These are phyloP conservation scores for Penicillium sp. DNA, from an alignment of 2,329 filamentous ascomycete species.

Conservation along the genomic window DNA sequence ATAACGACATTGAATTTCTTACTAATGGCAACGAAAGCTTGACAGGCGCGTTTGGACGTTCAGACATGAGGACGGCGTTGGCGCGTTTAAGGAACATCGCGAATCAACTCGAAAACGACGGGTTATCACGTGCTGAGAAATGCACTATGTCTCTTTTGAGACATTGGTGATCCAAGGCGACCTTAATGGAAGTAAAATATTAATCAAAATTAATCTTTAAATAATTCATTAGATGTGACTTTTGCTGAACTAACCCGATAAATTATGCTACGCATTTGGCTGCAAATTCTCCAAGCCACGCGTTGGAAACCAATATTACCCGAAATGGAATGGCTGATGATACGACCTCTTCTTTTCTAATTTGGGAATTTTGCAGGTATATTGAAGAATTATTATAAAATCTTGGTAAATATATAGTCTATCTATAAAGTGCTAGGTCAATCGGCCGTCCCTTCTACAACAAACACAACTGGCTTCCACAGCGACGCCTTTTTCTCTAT, in stretches of 20 bases:
- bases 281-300: too few species aligned
- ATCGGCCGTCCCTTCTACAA: not conserved
- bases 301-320: not conserved
- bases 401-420: too few species aligned
- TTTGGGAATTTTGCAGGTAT: too few species aligned
- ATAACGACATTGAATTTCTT: slow-evolving; percentile 19
- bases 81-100: slow-evolving; percentile 8
- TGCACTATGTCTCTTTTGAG: not conserved
- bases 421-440: not conserved
- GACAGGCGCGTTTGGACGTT: slow-evolving; percentile 48
- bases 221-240: too few species aligned
- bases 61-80: slow-evolving; percentile 35
- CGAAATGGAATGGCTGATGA: not conserved
- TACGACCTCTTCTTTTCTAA: not conserved
- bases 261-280: too few species aligned
- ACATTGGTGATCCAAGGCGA: not conserved
- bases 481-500: slow-evolving; percentile 5
- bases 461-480: slow-evolving; percentile 9
- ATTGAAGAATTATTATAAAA: too few species aligned
- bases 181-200: not conserved
- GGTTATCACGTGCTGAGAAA: not conserved
- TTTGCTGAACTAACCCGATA: too few species aligned
- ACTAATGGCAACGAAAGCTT: slow-evolving; percentile 62
- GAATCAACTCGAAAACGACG: not conserved
- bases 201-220: too few species aligned